Base-by-base conservation (phyloP, 495 filamentous ascomycete species). In the Neurospora sp. region DNA sequence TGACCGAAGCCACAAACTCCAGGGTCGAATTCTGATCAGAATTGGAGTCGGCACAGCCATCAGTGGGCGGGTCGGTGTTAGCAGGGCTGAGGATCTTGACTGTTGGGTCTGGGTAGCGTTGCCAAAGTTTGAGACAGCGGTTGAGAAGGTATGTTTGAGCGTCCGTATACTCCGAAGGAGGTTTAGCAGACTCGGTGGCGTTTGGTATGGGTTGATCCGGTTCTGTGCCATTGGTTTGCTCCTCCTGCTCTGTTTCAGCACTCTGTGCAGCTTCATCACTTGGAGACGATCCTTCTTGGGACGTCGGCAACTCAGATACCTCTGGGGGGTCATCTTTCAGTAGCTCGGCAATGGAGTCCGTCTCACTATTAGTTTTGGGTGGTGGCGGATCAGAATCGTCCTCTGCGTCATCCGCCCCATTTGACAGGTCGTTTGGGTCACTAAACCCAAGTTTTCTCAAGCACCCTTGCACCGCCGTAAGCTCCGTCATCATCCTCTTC, bases 121-220 rank as follows among this genome's bases (percentile, higher is more conserved):
- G 85, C 96, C 96, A 99, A 42, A 97, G 87, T 38, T 87, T 83
- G 70, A 97, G 82, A 75, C 90, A 94, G 77, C 89, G 93, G 39
- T 86, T 86, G 14, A 97, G 82, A 4, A 97, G 83, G 23, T 81
- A 78, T 4, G 83, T 82, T 76, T 91, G 87, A 20, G 85, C 83
- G 8, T 88, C 85, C 12, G 83, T 83, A 71, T 89, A 84, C 72
- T 90, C 86, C 20, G 54, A 35, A 66, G 27, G 54, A 18, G 31
- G 27, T 18, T 18, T 35, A 0, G 12, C 4, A 1, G 54, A 14
- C 14, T 66, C 54, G 23, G 54, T 16, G 27, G 54, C 27, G 54
- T 66, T 14, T 6, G 54, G 31, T 6, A 7, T 66, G 31, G 54
- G 27, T 35, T 66, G 54, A 66, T 18, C 5, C 2, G 12, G 14